These are phyloP conservation scores for Colletotrichum noveboracense DNA, from an alignment of 2,329 filamentous ascomycete species.

Conservation along the genomic window DNA sequence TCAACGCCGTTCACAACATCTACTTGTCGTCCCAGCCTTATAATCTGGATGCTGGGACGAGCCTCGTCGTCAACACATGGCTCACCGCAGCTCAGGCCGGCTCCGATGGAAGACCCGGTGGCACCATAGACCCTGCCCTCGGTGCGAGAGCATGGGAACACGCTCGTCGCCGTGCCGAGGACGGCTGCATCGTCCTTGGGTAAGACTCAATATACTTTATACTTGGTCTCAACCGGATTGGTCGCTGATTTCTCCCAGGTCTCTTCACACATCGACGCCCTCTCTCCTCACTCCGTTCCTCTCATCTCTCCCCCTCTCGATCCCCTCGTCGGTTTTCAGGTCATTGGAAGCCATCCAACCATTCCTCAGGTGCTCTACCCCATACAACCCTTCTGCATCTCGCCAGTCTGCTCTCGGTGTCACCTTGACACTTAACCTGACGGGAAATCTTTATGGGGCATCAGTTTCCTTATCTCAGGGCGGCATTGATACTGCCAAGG, in stretches of 20 bases:
- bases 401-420: slow-evolving; percentile 83
- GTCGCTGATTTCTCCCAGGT: slow-evolving; percentile 54
- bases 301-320: slow-evolving; percentile 77
- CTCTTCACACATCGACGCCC: slow-evolving; percentile 86
- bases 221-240: background rate
- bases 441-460: slow-evolving; percentile 79
- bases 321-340: slow-evolving; percentile 77
- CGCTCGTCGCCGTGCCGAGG: slow-evolving; percentile 90
- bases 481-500: slow-evolving; percentile 83
- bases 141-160: slow-evolving; percentile 93
- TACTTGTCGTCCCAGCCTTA: slow-evolving; percentile 86
- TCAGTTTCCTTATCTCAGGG: slow-evolving; percentile 81
- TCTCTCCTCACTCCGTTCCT: slow-evolving; percentile 85
- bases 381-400: slow-evolving; percentile 84
- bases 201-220: slow-evolving; percentile 46
- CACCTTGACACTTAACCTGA: slow-evolving; percentile 80
- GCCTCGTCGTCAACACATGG: slow-evolving; percentile 95
- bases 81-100: slow-evolving; percentile 77
- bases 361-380: slow-evolving; percentile 86
- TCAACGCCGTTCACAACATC: slow-evolving; percentile 90
- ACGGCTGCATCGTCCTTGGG: slow-evolving; percentile 91
- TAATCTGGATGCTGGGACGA: slow-evolving; percentile 86
- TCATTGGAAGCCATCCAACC: slow-evolving; percentile 83
- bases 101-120: slow-evolving; percentile 72
- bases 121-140: slow-evolving; percentile 80